A percentile compares a stretch with the other conserved stretches of the same genome.
Conservation (phyloP, 1,139 yeast species). For the Saccharomyces hybrid region DNA sequence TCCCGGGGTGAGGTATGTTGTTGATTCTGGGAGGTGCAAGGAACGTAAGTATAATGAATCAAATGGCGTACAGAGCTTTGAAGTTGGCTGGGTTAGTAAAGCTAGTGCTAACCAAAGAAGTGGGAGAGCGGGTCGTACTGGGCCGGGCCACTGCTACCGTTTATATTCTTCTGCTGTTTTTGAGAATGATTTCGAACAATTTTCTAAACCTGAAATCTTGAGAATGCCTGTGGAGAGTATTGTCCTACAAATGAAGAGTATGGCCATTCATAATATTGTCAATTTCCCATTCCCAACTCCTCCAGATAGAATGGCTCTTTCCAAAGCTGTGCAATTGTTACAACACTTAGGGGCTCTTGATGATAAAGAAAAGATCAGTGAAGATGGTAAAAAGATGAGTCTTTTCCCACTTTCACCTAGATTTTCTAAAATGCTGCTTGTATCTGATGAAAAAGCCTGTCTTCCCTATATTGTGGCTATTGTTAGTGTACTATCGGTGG, state of each 20-base stretch:
- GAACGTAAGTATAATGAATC: constrained; percentile 77
- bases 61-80: constrained; percentile 89
- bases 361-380: constrained; percentile 49
- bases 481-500: constrained; percentile 89
- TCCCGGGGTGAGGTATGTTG: constrained; percentile 91
- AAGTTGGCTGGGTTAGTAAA: constrained; percentile 89
- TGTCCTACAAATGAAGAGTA: constrained; percentile 87
- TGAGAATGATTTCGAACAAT: constrained; percentile 77
- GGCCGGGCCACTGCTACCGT: constrained; percentile 96
- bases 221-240: constrained; percentile 96
- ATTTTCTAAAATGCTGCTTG: constrained; percentile 79
- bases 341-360: constrained; percentile 76
- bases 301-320: constrained; percentile 58
- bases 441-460: constrained; percentile 83
- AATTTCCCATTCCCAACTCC: constrained; percentile 98
- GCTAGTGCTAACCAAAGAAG: constrained; percentile 95
- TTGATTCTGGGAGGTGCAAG: constrained; percentile 91
- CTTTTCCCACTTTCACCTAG: constrained; percentile 91
- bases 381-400: constrained; percentile 79
- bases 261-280: constrained; percentile 86
- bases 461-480: constrained; percentile 81
- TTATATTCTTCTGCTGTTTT: constrained; percentile 91
- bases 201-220: constrained; percentile 81
- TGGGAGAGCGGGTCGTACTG: constrained; percentile 99
- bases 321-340: constrained; percentile 61